phyloP scores from a whole-genome alignment of 108 stramenopile species.

The Skeletonema menzelii region DNA sequence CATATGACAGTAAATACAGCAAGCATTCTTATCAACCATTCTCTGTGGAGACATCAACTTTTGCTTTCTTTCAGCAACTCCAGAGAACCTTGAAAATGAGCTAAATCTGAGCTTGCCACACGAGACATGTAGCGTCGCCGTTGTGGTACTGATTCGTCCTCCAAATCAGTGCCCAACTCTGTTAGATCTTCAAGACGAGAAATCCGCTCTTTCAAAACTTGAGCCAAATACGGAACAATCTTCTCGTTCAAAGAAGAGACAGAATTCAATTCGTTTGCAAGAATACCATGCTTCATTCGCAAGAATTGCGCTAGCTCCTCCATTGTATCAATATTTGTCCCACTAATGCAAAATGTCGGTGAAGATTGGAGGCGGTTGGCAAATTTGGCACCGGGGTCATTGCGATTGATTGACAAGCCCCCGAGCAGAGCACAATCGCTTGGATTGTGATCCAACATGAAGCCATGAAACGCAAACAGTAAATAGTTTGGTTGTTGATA shows the following conservation, averaged over 20 bases:
- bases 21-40: no score
- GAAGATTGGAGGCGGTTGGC: conserved; percentile 9
- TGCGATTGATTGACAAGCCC: conserved; percentile 14
- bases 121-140: neutral
- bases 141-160: neutral
- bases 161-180: neutral
- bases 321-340: conserved; percentile 6
- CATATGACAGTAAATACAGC: no score
- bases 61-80: neutral
- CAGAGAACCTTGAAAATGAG: neutral
- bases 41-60: no score
- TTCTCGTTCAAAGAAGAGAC: neutral
- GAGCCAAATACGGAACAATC: conserved; percentile 22
- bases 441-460: conserved; percentile 51
- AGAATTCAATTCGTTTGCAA: neutral
- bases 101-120: neutral
- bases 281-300: conserved; percentile 15
- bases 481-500: conserved; percentile 81
- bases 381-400: conserved; percentile 27
- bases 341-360: conserved; percentile 39
- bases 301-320: conserved; percentile 25
- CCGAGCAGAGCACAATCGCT: conserved; percentile 56
- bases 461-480: conserved; percentile 76
- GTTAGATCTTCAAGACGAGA: conserved; percentile 23
- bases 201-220: conserved; percentile 20